Percentiles rank a stretch among this genome's conserved stretches.
Evolutionary conservation across 1,284 basidiomycete genomes (phyloP).

Genomic region (Neonothopanus nambi): DNA sequence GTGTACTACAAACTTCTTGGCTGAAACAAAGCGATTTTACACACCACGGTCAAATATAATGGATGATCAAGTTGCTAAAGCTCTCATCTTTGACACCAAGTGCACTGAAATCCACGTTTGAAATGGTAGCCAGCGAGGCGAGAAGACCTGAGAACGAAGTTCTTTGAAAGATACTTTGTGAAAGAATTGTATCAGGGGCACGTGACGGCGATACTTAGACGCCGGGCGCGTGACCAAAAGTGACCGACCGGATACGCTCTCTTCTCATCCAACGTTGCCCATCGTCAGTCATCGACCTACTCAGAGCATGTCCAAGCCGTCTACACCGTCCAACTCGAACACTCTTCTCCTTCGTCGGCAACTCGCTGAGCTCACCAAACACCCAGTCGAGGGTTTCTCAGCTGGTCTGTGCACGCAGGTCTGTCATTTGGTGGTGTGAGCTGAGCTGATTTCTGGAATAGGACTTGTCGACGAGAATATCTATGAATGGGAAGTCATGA

Average conservation of each 20-base stretch:
- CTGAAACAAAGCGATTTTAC: no score
- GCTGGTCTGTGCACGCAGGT: slow-evolving; percentile 57
- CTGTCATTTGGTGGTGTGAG: slow-evolving; percentile 24
- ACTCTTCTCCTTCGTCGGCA: slow-evolving; percentile 79
- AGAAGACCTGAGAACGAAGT: no score
- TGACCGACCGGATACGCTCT: no score
- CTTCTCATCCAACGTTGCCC: neutral
- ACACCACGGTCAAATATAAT: no score
- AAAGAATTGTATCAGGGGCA: no score
- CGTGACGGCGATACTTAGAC: neutral
- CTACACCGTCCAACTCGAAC: slow-evolving; percentile 48
- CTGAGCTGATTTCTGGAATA: slow-evolving; percentile 31
- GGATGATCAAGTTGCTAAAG: no score
- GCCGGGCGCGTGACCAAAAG: no score
- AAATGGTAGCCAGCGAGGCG: no score
- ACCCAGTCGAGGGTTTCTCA: slow-evolving; percentile 91
- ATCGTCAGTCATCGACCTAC: slow-evolving; percentile 13
- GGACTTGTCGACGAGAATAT: slow-evolving; percentile 93
- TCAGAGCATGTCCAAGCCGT: slow-evolving; percentile 48
- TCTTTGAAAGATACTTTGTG: no score
- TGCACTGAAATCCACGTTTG: no score
- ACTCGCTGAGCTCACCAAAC: slow-evolving; percentile 84
- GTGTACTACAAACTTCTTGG: no score
- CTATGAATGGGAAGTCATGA: slow-evolving; percentile 91
- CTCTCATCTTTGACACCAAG: no score